phyloP scores from a whole-genome alignment of 495 filamentous ascomycete genomes.

The Tirmania nivea region DNA sequence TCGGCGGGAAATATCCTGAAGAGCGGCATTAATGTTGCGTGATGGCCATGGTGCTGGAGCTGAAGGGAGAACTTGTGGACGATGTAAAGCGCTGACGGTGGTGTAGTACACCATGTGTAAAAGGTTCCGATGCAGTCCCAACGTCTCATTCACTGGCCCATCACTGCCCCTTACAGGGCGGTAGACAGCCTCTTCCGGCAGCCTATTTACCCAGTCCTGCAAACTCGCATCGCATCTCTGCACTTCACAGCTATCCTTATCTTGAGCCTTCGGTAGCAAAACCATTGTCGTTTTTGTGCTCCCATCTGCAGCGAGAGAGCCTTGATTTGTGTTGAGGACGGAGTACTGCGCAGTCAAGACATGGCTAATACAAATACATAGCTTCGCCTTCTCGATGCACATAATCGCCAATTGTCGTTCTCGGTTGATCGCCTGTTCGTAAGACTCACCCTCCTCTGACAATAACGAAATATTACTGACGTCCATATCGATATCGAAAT shows the following conservation, averaged over 20 bases:
- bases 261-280: constrained; percentile 63
- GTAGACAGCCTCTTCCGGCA: constrained; percentile 31
- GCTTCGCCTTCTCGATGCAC: constrained; percentile 78
- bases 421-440: constrained; percentile 11
- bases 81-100: constrained; percentile 66
- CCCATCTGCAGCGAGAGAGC: constrained; percentile 35
- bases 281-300: constrained; percentile 68
- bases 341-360: constrained; percentile 74
- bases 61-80: constrained; percentile 65
- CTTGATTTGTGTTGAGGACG: constrained; percentile 60
- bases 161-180: constrained; percentile 1
- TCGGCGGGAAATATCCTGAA: constrained; percentile 55
- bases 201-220: constrained; percentile 43
- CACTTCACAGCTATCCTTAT: constrained; percentile 46
- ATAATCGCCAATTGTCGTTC: constrained; percentile 57
- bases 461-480: constrained; percentile 37
- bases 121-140: constrained; percentile 55
- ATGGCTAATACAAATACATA: constrained; percentile 67
- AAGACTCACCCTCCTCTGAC: constrained; percentile 11
- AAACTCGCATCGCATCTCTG: constrained; percentile 50
- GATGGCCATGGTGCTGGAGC: constrained; percentile 35
- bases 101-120: constrained; percentile 80
- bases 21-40: constrained; percentile 28
- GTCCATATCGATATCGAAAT: constrained; percentile 59
- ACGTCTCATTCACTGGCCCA: constrained; percentile 24